Percentiles rank a stretch among this genome's conserved stretches.
Conservation (phyloP, 768 basidiomycete genomes). For the Amanita fuliginea region DNA sequence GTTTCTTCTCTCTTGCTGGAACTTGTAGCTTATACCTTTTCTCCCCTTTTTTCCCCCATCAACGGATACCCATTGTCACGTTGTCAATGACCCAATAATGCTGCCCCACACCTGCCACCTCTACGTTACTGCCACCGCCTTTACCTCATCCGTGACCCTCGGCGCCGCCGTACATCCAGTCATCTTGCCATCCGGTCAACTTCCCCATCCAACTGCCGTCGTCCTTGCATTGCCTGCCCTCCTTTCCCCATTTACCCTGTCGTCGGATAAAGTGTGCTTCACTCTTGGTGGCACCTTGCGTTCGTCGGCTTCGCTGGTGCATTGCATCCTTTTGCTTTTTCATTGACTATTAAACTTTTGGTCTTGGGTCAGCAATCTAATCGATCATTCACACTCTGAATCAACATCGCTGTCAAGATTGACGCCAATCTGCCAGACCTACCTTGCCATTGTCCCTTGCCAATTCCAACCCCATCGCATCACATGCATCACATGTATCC, state of each 20-base stretch:
- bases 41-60: not conserved
- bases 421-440: not conserved
- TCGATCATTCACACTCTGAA: not conserved
- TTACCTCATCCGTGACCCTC: conserved; percentile 1
- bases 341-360: conserved; percentile 1
- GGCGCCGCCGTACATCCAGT: not conserved
- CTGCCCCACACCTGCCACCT: not conserved
- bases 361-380: not conserved
- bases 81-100: conserved; percentile 2
- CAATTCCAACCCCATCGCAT: not conserved
- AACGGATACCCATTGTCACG: conserved; percentile 1
- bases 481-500: not conserved
- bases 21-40: conserved; percentile 8
- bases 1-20: conserved; percentile 6
- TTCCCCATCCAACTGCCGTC: conserved; percentile 4
- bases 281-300: conserved; percentile 2
- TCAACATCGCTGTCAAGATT: not conserved
- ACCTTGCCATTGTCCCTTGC: not conserved
- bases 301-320: not conserved
- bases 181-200: not conserved
- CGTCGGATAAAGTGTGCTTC: conserved; percentile 3
- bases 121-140: conserved; percentile 2
- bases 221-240: not conserved
- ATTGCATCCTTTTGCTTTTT: conserved; percentile 1
- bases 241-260: not conserved